Evolutionary conservation across 257 asterid genomes (phyloP).

Genomic region (Echium plantagineum): DNA sequence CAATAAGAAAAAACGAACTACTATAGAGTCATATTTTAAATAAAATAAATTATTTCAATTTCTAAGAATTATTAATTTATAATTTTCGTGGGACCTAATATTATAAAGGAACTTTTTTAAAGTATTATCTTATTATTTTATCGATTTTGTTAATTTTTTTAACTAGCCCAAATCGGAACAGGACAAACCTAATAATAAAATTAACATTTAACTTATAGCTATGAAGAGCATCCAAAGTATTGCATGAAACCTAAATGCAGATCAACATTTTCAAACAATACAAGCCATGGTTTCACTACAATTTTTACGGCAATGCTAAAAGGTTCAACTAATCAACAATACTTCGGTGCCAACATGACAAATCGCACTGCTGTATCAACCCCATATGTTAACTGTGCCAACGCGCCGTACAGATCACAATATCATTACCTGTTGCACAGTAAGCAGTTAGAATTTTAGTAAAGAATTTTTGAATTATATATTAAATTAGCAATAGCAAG

Average conservation of each 20-base stretch:
- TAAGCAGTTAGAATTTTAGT: slow-evolving; percentile 1
- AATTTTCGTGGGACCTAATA: too few species aligned
- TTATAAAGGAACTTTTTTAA: too few species aligned
- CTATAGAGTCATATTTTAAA: too few species aligned
- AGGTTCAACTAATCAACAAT: not conserved
- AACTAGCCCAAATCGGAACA: too few species aligned
- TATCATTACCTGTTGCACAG: slow-evolving; percentile 22
- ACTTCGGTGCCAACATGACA: not conserved
- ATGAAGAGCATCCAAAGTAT: not conserved
- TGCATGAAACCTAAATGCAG: not conserved
- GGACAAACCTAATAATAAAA: not conserved
- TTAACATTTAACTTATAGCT: not conserved
- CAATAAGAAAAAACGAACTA: too few species aligned
- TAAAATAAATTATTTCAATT: too few species aligned
- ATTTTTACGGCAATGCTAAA: not conserved
- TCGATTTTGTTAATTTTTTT: too few species aligned
- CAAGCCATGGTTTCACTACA: not conserved
- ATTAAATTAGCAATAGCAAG: not conserved
- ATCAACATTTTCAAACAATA: not conserved
- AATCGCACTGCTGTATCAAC: not conserved
- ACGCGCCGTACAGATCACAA: slow-evolving; percentile 6
- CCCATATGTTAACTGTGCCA: not conserved
- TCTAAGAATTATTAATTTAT: too few species aligned
- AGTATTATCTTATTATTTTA: too few species aligned
- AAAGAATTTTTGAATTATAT: not conserved